Evolutionary conservation across 177 flowering plant genomes (phyloP).

Genomic region (Vitis hybrid): DNA sequence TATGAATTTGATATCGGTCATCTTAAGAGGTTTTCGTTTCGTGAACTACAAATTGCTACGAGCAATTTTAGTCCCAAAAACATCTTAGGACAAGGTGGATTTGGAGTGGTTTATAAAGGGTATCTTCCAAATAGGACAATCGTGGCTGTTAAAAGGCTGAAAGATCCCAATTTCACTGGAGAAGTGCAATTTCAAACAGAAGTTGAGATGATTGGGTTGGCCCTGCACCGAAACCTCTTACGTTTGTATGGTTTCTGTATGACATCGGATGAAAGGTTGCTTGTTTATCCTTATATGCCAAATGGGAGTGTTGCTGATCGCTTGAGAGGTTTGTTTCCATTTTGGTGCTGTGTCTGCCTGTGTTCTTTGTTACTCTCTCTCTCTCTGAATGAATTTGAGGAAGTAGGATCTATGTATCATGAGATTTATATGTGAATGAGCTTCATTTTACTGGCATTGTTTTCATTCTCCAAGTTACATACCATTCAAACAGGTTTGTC

Average conservation of each 20-base stretch:
- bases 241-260: slow-evolving; percentile 91
- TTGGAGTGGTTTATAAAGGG: slow-evolving; percentile 90
- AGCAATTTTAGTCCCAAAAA: slow-evolving; percentile 69
- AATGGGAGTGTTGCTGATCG: slow-evolving; percentile 98
- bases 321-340: slow-evolving; percentile 65
- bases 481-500: too few species aligned
- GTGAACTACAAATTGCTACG: slow-evolving; percentile 83
- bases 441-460: too few species aligned
- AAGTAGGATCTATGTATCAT: not conserved
- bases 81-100: slow-evolving; percentile 93
- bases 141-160: slow-evolving; percentile 89
- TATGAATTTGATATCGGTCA: slow-evolving; percentile 77
- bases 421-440: too few species aligned
- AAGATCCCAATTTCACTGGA: slow-evolving; percentile 85
- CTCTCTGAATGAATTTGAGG: not conserved
- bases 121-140: slow-evolving; percentile 63
- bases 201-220: slow-evolving; percentile 97
- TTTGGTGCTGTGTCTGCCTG: not conserved
- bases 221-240: slow-evolving; percentile 88
- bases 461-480: not conserved
- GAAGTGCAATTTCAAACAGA: slow-evolving; percentile 98
- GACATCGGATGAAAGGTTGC: slow-evolving; percentile 83
- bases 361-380: not conserved
- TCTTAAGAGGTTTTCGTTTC: slow-evolving; percentile 76
- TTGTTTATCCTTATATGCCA: slow-evolving; percentile 93